A percentile compares a stretch with the other conserved stretches of the same genome.
Conservation (phyloP, 768 basidiomycete species). For the Pisolithus sp. region DNA sequence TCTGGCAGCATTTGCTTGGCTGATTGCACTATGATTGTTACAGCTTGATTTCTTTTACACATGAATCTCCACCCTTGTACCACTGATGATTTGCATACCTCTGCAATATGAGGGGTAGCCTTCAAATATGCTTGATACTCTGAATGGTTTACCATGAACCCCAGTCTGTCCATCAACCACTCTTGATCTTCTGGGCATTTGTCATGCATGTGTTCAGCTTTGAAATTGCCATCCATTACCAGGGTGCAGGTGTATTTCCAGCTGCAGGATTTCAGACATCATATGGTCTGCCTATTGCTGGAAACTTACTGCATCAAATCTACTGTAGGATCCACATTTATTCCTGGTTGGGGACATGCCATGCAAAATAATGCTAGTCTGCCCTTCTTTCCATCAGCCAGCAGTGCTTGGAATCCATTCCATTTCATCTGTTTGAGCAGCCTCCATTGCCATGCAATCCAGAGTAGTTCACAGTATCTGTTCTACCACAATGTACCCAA, state of each 20-base stretch:
- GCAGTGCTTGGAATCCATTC: slow-evolving; percentile 7
- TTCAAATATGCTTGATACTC: not conserved
- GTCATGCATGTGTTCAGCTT: slow-evolving; percentile 9
- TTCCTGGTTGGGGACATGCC: slow-evolving; percentile 21
- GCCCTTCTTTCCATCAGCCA: too few species aligned
- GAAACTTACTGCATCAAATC: too few species aligned
- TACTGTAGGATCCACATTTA: slow-evolving; percentile 20
- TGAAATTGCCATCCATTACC: slow-evolving; percentile 22
- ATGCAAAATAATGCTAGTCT: slow-evolving; percentile 15
- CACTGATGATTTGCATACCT: not conserved
- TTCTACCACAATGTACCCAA: slow-evolving; percentile 3
- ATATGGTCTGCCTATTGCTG: too few species aligned
- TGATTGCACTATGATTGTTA: too few species aligned
- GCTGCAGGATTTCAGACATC: not conserved
- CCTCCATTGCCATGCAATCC: slow-evolving; percentile 11
- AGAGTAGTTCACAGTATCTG: slow-evolving; percentile 12
- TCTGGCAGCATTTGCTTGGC: too few species aligned
- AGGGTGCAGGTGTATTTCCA: not conserved
- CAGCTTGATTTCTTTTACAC: too few species aligned
- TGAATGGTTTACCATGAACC: not conserved
- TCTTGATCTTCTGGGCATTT: not conserved
- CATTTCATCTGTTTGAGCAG: slow-evolving; percentile 17
- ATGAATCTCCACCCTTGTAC: too few species aligned
- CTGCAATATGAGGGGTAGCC: not conserved
- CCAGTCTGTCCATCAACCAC: slow-evolving; percentile 1